phyloP scores from a whole-genome alignment of 2,329 filamentous ascomycete genomes.

The Triangularia verruculosa region DNA sequence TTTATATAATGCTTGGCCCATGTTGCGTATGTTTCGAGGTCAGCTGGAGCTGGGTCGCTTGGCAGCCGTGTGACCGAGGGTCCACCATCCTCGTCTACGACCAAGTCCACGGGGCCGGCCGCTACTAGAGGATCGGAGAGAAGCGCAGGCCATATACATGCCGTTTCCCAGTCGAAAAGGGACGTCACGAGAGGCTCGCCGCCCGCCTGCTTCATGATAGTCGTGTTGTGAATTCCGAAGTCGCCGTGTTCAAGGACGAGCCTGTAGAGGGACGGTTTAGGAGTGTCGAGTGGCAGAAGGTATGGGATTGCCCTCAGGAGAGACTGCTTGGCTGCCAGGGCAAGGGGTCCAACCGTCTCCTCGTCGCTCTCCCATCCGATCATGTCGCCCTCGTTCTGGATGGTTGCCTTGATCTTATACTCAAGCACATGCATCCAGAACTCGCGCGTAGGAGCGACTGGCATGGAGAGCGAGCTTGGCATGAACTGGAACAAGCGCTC shows the following conservation, averaged over 20 bases:
- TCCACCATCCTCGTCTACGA: constrained; percentile 8
- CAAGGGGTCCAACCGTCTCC: constrained; percentile 13
- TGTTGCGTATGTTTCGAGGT: no score
- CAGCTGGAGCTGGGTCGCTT: no score
- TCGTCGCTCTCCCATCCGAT: constrained; percentile 28
- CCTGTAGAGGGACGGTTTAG: constrained; percentile 25
- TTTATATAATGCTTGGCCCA: no score
- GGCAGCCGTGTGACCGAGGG: constrained; percentile 6
- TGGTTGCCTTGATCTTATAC: constrained; percentile 32
- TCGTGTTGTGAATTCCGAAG: constrained; percentile 35
- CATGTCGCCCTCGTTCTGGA: constrained; percentile 25
- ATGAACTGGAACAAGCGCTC: constrained; percentile 29
- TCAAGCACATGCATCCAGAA: constrained; percentile 30
- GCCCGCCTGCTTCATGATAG: constrained; percentile 21
- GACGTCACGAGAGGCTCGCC: constrained; percentile 28
- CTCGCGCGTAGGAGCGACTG: constrained; percentile 31
- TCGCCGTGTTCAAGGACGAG: constrained; percentile 36
- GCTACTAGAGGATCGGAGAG: constrained; percentile 22
- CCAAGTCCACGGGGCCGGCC: constrained; percentile 7
- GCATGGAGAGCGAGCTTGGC: constrained; percentile 23
- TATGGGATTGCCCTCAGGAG: constrained; percentile 30
- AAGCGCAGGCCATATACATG: constrained; percentile 32
- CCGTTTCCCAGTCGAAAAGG: constrained; percentile 34
- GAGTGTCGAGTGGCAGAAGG: constrained; percentile 20
- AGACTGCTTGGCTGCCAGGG: constrained; percentile 27